These are phyloP conservation scores for Xylaria sp. DNA, from an alignment of 2,329 filamentous ascomycete species.

Conservation along the genomic window DNA sequence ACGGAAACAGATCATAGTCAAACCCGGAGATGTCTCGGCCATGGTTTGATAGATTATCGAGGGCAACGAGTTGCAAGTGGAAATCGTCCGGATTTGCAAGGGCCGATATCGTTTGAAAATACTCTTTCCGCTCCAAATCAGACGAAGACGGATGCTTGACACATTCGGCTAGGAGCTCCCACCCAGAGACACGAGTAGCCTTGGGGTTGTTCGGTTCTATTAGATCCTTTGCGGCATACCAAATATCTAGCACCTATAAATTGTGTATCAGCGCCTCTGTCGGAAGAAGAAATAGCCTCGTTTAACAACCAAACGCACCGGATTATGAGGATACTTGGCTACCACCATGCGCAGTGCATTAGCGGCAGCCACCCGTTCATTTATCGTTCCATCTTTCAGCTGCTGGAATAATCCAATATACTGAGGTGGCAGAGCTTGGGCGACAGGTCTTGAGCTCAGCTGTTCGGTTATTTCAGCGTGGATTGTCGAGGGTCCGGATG, in stretches of 20 bases:
- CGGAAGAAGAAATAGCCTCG: not conserved
- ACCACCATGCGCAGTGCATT: constrained; percentile 67
- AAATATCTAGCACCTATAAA: constrained; percentile 65
- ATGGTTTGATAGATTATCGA: constrained; percentile 69
- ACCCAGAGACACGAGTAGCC: constrained; percentile 68
- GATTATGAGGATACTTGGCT: constrained; percentile 68
- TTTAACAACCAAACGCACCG: constrained; percentile 47
- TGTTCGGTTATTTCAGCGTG: constrained; percentile 58
- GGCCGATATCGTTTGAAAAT: constrained; percentile 70
- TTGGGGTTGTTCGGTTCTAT: constrained; percentile 67
- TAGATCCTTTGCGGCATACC: constrained; percentile 73
- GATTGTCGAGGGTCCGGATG: constrained; percentile 49
- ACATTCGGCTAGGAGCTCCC: constrained; percentile 73
- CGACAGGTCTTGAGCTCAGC: constrained; percentile 55
- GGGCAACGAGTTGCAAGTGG: constrained; percentile 71
- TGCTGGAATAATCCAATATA: constrained; percentile 66
- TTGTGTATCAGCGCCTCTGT: constrained; percentile 19
- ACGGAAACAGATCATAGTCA: constrained; percentile 72
- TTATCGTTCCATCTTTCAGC: constrained; percentile 62
- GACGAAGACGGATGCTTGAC: constrained; percentile 71
- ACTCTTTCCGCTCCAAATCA: constrained; percentile 74
- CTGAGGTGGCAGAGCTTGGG: constrained; percentile 60
- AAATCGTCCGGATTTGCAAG: constrained; percentile 71
- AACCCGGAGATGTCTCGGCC: constrained; percentile 74
- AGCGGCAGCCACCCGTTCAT: constrained; percentile 68